Conservation (phyloP, 441 rosid genomes). For the Aquilaria agallochum region DNA sequence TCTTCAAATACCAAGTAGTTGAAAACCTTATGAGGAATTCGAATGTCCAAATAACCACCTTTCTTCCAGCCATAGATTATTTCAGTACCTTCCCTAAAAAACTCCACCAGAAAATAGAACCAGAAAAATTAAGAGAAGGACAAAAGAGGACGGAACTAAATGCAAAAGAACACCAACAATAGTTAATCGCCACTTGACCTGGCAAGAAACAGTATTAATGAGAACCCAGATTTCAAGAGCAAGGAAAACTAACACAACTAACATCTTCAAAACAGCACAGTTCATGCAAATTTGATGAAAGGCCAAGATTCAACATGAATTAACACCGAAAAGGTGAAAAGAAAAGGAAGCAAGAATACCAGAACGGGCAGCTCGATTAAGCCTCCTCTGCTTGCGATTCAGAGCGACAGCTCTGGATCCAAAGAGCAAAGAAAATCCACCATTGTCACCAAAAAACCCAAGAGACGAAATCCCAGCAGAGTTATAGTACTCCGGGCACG, state of each 20-base stretch:
- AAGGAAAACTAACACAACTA: background rate
- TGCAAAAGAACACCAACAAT: background rate
- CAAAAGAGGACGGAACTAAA: too few species aligned
- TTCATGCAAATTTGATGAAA: too few species aligned
- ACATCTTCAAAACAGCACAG: background rate
- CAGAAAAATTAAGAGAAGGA: background rate
- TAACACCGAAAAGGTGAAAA: background rate
- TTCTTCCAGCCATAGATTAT: too few species aligned
- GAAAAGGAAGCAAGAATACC: slow-evolving; percentile 36
- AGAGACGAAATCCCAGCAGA: slow-evolving; percentile 26
- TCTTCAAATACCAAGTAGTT: too few species aligned
- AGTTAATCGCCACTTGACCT: too few species aligned
- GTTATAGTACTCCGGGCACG: slow-evolving; percentile 49
- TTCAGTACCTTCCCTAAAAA: too few species aligned
- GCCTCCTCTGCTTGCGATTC: slow-evolving; percentile 46
- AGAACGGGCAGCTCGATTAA: slow-evolving; percentile 43
- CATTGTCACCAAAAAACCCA: slow-evolving; percentile 21
- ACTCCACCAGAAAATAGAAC: background rate
- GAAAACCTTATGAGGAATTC: too few species aligned
- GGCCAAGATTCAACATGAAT: too few species aligned
- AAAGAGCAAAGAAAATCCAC: slow-evolving; percentile 40
- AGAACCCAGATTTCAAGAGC: background rate
- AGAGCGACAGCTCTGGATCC: slow-evolving; percentile 35
- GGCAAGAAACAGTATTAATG: too few species aligned
- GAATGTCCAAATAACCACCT: too few species aligned